Evolutionary conservation across 768 basidiomycete genomes (phyloP), one percentile per base, ranked within the genome.

Genomic region (Hebeloma cylindrosporum): DNA sequence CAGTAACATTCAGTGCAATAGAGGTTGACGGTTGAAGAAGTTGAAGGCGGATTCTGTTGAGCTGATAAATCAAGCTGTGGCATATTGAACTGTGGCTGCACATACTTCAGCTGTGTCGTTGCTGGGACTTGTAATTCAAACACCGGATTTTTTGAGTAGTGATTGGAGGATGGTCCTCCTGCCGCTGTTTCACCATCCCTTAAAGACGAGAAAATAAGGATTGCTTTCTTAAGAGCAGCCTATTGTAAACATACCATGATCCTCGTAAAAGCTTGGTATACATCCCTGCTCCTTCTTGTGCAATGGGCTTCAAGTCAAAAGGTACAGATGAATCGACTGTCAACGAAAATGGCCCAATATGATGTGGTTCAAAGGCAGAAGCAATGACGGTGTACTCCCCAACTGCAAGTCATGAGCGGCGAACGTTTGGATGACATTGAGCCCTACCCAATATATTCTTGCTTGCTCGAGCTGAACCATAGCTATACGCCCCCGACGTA

Each of bases 211-310:
- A 13, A 50, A 28, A 25, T 26, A 14, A 28, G 34, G 22, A 31
- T 18, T 17, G 22, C 17, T 5, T 13, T n/a, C 28, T 25, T 22
- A 25, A 18, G 22, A 41, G 20, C 11, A 29, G 17, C 36, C 23
- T 7, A 40, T 25, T 26, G n/a, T n/a, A n/a, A 2, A 54, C 78
- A 40, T 49, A 89, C 94, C 94, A 98, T 28, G 72, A 66, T 3
- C 90, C 92, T n/a, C 69, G 75, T 2, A 85, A 53, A 0, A 72
- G 59, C 53, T 88, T 85, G 16, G 65, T 67, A 60, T 85, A 95
- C 92, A 96, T 90, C 0, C 93, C 94, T 0, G 93, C 90, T 0
- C 92, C 93, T 67, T 98, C 95, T 45, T 84, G 79, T 0, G 84
- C 80, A 17, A 96, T 85, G 0, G 79, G 53, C 37, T 68, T 68